These are phyloP conservation scores for Calonectria pteridis DNA, from an alignment of 2,329 filamentous ascomycete species.

Conservation along the genomic window DNA sequence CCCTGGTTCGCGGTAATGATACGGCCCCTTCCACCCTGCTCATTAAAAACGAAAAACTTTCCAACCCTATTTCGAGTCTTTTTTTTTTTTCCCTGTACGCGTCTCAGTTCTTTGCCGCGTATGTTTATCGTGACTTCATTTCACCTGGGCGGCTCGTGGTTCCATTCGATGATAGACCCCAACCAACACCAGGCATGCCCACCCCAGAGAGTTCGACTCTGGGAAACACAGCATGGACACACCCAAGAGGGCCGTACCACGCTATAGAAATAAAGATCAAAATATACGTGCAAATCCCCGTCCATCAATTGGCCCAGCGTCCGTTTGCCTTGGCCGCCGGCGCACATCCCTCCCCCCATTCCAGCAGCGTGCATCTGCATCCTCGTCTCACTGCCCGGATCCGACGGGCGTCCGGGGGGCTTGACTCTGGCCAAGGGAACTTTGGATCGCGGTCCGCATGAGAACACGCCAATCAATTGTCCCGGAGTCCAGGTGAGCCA, in stretches of 20 bases:
- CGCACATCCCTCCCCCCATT: conserved; percentile 2
- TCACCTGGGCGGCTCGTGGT: background rate
- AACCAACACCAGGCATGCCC: background rate
- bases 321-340: background rate
- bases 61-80: background rate
- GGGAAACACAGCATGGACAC: background rate
- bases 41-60: background rate
- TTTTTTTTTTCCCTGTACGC: background rate
- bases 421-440: background rate
- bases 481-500: background rate
- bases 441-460: background rate
- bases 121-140: background rate
- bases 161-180: background rate
- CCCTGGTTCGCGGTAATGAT: background rate
- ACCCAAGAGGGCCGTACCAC: background rate
- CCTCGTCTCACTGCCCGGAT: background rate
- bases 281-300: conserved; percentile 1
- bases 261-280: background rate
- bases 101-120: background rate
- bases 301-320: background rate
- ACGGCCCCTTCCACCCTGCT: background rate
- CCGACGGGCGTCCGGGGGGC: background rate
- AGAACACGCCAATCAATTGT: background rate
- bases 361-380: background rate
- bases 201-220: background rate